These are phyloP conservation scores for Fusarium napiforme DNA, from an alignment of 2,329 filamentous ascomycete species.

Conservation along the genomic window DNA sequence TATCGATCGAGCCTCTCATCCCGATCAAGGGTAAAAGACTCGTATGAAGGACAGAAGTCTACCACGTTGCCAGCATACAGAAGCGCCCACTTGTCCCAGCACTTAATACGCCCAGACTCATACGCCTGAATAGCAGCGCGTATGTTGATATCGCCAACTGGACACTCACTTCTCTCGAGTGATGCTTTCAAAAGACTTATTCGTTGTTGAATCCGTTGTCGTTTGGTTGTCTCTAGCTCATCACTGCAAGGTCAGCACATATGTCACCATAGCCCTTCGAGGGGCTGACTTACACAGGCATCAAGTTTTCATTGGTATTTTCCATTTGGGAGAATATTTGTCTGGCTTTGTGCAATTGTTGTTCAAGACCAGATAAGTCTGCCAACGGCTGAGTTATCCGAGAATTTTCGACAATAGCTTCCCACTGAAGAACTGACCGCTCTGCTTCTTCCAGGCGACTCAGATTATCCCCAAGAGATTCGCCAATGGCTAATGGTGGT, in stretches of 20 bases:
- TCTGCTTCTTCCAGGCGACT: conserved; percentile 41
- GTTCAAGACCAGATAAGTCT: conserved; percentile 38
- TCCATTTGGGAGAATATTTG: conserved; percentile 32
- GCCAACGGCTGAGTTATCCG: conserved; percentile 32
- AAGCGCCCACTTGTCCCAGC: conserved; percentile 42
- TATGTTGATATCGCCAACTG: conserved; percentile 30
- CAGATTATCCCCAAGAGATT: conserved; percentile 37
- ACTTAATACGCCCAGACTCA: conserved; percentile 28
- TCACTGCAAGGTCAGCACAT: conserved; percentile 31
- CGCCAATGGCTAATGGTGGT: conserved; percentile 39
- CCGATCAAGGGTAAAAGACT: conserved; percentile 41
- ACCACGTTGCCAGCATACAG: conserved; percentile 38
- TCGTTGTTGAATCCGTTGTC: conserved; percentile 25
- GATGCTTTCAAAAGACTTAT: conserved; percentile 17
- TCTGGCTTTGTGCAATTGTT: conserved; percentile 22
- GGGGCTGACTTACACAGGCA: conserved; percentile 28
- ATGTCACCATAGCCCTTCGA: neutral
- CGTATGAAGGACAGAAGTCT: conserved; percentile 37
- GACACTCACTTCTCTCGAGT: conserved; percentile 16
- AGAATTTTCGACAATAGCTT: conserved; percentile 38
- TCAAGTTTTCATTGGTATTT: conserved; percentile 36
- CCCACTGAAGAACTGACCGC: conserved; percentile 40
- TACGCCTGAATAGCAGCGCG: conserved; percentile 38
- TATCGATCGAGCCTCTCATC: conserved; percentile 40
- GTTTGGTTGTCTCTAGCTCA: conserved; percentile 41